Conservation (phyloP, 1,284 basidiomycete species). For the Quambalaria eucalypti region DNA sequence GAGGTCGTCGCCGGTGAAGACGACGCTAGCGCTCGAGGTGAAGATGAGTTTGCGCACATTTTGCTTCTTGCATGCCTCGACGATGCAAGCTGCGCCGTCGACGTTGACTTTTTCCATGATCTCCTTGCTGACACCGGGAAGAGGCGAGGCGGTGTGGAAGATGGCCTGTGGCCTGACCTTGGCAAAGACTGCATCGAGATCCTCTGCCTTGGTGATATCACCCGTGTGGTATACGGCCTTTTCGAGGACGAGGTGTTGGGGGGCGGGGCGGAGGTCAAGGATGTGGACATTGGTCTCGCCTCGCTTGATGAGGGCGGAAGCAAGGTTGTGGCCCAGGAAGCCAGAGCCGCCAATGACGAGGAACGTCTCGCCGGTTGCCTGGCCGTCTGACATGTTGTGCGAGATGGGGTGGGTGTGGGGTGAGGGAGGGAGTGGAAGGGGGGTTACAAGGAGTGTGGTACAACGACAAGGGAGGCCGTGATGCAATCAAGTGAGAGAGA, state of each 20-base stretch:
- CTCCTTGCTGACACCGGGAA: constrained; percentile 54
- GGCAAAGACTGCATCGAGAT: constrained; percentile 12
- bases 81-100: constrained; percentile 74
- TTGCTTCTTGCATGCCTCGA: constrained; percentile 61
- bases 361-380: constrained; percentile 38
- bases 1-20: constrained; percentile 75
- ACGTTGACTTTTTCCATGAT: constrained; percentile 92
- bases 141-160: constrained; percentile 92
- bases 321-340: constrained; percentile 42
- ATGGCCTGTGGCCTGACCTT: constrained; percentile 16
- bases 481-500: no score
- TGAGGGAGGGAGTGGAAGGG: not conserved
- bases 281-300: constrained; percentile 39
- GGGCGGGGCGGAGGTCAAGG: constrained; percentile 31
- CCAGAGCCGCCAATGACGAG: constrained; percentile 44
- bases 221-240: constrained; percentile 37
- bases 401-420: no score
- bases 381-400: constrained; percentile 29
- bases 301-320: constrained; percentile 33
- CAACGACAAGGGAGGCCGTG: no score
- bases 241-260: constrained; percentile 15
- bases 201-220: constrained; percentile 34
- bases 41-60: constrained; percentile 77
- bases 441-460: not conserved
- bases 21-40: constrained; percentile 86